Evolutionary conservation across 345 rosid species (phyloP), one percentile per base, ranked within the genome.

Genomic region (Lepidium sativum): DNA sequence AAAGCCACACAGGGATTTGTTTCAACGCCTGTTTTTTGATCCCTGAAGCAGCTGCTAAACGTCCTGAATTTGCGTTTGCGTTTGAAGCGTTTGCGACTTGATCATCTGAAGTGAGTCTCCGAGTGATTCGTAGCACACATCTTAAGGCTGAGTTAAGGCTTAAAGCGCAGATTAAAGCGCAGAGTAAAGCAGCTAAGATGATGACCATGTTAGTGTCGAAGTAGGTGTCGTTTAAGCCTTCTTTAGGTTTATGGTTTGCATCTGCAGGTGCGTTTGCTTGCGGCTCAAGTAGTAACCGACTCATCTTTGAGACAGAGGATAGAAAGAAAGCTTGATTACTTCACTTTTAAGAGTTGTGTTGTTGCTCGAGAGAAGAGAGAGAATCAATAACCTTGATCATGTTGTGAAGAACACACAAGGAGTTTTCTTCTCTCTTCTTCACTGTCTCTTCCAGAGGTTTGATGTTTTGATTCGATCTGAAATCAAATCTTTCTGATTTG

Each of bases 121-220:
- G 59, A 67, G 87, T 80, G 44, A 86, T 76, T 18, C 87, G 77
- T 43, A 84, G 70, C 25, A 83, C 79, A 34, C 89, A 84, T 16
- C 89, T 77, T 9, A 84, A 78, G 6, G 82, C 85, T 2, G 87
- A 82, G 58, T 86, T 86, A 15, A 86, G 64, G 18, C 94, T 86
- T 4, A 86, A 72, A 51, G 89, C 89, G 59, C 87, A 82, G 27
- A 86, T 81, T 49, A 86, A 60, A 6, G 89, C 89, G 11, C 89
- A 84, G 31, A 86, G 79, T 60, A 86, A 55, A 50, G 87, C 89
- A 23, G 89, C 86, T 20, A 86, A 78, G 34, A 84, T 86, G 41
- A 86, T 82, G 63, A 86, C 89, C 89, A 86, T 84, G 78, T 84
- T 86, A 32, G 89, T 82, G 69, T 86, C 89, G 32, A 86, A 84